Percentiles rank a stretch among this genome's conserved stretches.
These are phyloP conservation scores for Alternaria angustiovoidea DNA, from an alignment of 2,329 filamentous ascomycete genomes.

Conservation along the genomic window DNA sequence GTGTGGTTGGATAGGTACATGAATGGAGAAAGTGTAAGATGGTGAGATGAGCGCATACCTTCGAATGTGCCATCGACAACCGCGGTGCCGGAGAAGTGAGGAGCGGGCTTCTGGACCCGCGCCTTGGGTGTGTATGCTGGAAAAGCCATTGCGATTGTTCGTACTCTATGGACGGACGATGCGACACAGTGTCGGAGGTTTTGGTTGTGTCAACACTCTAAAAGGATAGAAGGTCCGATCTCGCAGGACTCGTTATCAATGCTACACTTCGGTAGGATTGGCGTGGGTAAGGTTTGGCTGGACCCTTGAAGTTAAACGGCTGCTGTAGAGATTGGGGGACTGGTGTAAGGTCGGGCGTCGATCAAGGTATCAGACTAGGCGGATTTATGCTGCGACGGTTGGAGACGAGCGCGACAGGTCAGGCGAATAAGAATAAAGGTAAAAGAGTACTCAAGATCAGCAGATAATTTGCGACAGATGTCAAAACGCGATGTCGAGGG, in stretches of 20 bases:
- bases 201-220: background rate
- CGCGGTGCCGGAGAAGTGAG: slow-evolving; percentile 49
- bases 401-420: background rate
- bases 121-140: slow-evolving; percentile 48
- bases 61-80: slow-evolving; percentile 53
- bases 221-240: background rate
- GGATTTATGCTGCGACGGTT: slow-evolving; percentile 4
- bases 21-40: background rate
- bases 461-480: slow-evolving; percentile 42
- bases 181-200: slow-evolving; percentile 16
- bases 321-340: background rate
- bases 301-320: slow-evolving; percentile 4
- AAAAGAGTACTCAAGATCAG: slow-evolving; percentile 30
- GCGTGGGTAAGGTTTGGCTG: slow-evolving; percentile 1
- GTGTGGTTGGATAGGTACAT: background rate
- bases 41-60: slow-evolving; percentile 34
- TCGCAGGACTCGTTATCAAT: slow-evolving; percentile 1
- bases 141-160: slow-evolving; percentile 38
- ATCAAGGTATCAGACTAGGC: slow-evolving; percentile 4
- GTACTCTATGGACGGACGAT: slow-evolving; percentile 12
- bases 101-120: slow-evolving; percentile 52
- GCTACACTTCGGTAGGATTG: slow-evolving; percentile 8
- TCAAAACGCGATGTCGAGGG: slow-evolving; percentile 31
- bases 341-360: slow-evolving; percentile 5
- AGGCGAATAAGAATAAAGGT: slow-evolving; percentile 17